A percentile compares a stretch with the other conserved stretches of the same genome.
Conservation (phyloP, 208 protist species). For the Trypanosoma lewisi region DNA sequence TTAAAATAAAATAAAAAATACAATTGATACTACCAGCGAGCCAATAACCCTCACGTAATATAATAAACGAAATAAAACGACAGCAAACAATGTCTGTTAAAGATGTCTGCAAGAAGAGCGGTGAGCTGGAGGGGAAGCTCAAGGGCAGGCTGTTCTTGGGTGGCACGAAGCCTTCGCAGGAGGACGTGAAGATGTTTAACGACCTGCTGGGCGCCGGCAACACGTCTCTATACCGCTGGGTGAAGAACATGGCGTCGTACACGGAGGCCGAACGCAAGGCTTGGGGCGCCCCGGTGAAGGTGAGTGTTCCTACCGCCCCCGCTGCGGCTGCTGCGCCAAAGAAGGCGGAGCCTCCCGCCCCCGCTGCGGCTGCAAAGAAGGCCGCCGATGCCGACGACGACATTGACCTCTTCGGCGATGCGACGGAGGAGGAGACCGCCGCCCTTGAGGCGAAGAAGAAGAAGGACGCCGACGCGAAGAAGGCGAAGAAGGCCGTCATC, state of each 20-base stretch:
- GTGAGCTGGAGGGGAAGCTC: conserved; percentile 52
- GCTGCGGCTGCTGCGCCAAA: conserved; percentile 20
- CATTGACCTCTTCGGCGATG: conserved; percentile 89
- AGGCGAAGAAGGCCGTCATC: conserved; percentile 75
- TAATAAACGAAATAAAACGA: not conserved
- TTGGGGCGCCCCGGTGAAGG: conserved; percentile 57
- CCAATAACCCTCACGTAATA: conserved; percentile 3
- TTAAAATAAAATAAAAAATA: not conserved
- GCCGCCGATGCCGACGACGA: conserved; percentile 71
- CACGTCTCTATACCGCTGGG: conserved; percentile 61
- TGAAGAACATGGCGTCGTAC: conserved; percentile 72
- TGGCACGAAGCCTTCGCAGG: conserved; percentile 56
- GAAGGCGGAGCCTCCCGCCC: conserved; percentile 20
- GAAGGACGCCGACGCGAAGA: conserved; percentile 54
- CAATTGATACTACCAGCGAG: conserved; percentile 1
- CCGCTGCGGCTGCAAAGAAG: conserved; percentile 32
- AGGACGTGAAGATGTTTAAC: conserved; percentile 74
- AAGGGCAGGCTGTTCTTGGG: conserved; percentile 63
- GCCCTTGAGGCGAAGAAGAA: conserved; percentile 88
- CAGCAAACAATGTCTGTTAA: conserved; percentile 50
- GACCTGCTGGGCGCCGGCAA: conserved; percentile 59
- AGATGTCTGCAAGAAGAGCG: conserved; percentile 52
- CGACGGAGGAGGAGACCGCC: conserved; percentile 80
- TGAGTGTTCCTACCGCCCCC: conserved; percentile 34
- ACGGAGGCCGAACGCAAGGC: conserved; percentile 49